Base-by-base conservation (phyloP, 257 asterid genomes). In the Vinca minor region DNA sequence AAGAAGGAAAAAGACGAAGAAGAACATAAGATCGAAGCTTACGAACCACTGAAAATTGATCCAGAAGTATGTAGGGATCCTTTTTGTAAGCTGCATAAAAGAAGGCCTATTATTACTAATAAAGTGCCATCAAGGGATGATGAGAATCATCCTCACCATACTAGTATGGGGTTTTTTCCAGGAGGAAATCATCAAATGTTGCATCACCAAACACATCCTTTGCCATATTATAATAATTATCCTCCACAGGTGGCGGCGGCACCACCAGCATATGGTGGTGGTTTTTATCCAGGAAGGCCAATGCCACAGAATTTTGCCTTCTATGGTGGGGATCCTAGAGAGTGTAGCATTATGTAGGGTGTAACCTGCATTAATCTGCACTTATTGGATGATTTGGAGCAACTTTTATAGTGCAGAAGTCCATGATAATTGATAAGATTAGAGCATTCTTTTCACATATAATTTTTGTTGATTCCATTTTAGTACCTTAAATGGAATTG, bases 131-230 rank as follows among this genome's bases (percentile, higher is more conserved):
- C 53, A 0, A 42, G 11, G 14, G 50, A 62, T 36, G 13, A 14
- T 25, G 66, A 62, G 36, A 23, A 62, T 4, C 66, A 62, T 62
- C 66, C 66, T 25, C 52, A 41, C 36, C 66, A 62, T 29, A 41
- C 38, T 20, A 29, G 49, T 25, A 39, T 26, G 12, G 66, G 66
- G 14, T 14, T 45, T 6, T 15, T 20, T 8, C 48, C 52, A 0
- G 66, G 35, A 10, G 54, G 15, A 17, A n/a, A n/a, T n/a, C 0
- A 41, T 26, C 50, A 15, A 9, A 5, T n/a, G 52, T 61, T 61
- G 38, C 38, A 3, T 39, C 23, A 61, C 18, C 53, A 61, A 15
- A 21, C 17, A 1, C 20, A 18, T 7, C 64, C 49, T 20, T 4
- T 10, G n/a, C 10, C 13, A 32, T 38, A 23, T 59, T 39, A 17